Evolutionary conservation across 2,329 filamentous ascomycete species (phyloP).

Genomic region (Parastagonospora avenae): DNA sequence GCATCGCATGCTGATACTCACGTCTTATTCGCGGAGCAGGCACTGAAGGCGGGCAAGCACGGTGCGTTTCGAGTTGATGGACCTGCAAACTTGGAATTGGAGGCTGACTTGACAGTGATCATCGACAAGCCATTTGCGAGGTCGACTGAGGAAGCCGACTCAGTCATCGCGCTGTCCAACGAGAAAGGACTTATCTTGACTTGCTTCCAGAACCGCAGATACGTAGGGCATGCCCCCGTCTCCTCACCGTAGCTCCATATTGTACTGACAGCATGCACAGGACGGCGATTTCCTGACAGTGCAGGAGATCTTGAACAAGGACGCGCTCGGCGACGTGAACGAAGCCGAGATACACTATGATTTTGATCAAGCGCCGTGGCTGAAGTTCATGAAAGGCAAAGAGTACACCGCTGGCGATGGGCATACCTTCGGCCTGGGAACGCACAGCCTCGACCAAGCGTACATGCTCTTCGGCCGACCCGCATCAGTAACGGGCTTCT

Average conservation of each 20-base stretch:
- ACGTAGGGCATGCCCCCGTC: no score
- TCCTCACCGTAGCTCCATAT: background rate
- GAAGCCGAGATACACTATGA: background rate
- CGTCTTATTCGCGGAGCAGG: background rate
- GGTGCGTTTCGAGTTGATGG: background rate
- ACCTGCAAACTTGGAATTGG: background rate
- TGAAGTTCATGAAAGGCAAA: background rate
- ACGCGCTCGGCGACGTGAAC: background rate
- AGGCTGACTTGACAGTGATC: background rate
- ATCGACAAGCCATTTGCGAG: background rate
- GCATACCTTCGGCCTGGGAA: background rate
- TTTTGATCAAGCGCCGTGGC: background rate
- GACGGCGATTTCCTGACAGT: background rate
- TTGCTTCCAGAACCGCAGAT: background rate
- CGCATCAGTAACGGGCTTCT: background rate
- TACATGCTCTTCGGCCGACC: background rate
- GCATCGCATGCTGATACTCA: background rate
- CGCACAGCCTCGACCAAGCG: background rate
- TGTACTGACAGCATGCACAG: background rate
- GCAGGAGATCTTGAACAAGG: background rate
- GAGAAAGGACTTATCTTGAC: background rate
- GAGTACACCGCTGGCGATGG: background rate
- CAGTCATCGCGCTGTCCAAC: background rate
- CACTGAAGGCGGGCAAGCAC: background rate
- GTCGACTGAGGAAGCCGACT: background rate